Evolutionary conservation across 768 basidiomycete species (phyloP).

Genomic region (Podaxis sp.): DNA sequence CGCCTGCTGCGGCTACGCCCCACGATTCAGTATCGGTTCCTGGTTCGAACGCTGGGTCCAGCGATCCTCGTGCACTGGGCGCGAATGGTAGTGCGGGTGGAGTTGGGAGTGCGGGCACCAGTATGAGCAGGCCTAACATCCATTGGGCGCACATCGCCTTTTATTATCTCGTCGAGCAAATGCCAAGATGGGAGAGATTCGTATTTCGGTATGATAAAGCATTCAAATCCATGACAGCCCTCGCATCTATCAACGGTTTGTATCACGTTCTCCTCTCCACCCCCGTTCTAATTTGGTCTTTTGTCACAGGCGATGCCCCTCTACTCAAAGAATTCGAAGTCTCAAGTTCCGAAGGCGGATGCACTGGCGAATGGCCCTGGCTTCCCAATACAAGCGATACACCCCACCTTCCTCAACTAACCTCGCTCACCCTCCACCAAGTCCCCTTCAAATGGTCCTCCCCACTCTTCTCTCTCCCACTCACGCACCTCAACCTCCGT

Average conservation of each 20-base stretch:
- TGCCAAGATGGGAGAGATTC: slow-evolving; percentile 81
- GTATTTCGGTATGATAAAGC: slow-evolving; percentile 78
- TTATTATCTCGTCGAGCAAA: slow-evolving; percentile 76
- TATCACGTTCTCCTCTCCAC: slow-evolving; percentile 15
- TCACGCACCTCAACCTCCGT: slow-evolving; percentile 60
- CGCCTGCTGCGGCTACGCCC: neutral
- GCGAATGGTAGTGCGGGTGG: no score
- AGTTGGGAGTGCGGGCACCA: neutral
- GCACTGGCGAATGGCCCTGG: slow-evolving; percentile 74
- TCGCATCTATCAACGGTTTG: slow-evolving; percentile 71
- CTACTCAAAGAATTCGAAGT: slow-evolving; percentile 75
- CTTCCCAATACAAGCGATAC: slow-evolving; percentile 48
- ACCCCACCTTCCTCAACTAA: slow-evolving; percentile 44
- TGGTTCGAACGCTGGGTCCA: neutral
- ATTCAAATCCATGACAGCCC: slow-evolving; percentile 69
- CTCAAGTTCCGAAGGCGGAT: slow-evolving; percentile 63
- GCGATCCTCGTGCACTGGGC: neutral
- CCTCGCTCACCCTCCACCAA: slow-evolving; percentile 63
- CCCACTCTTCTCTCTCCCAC: slow-evolving; percentile 57
- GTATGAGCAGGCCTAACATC: slow-evolving; percentile 39
- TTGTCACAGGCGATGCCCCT: slow-evolving; percentile 62
- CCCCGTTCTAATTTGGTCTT: slow-evolving; percentile 14
- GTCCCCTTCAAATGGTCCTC: slow-evolving; percentile 79
- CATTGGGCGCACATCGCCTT: slow-evolving; percentile 84
- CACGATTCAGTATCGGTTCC: neutral